Evolutionary conservation across 2,329 filamentous ascomycete genomes (phyloP), one percentile per base, ranked within the genome.

Genomic region (Colletotrichum tabaci): DNA sequence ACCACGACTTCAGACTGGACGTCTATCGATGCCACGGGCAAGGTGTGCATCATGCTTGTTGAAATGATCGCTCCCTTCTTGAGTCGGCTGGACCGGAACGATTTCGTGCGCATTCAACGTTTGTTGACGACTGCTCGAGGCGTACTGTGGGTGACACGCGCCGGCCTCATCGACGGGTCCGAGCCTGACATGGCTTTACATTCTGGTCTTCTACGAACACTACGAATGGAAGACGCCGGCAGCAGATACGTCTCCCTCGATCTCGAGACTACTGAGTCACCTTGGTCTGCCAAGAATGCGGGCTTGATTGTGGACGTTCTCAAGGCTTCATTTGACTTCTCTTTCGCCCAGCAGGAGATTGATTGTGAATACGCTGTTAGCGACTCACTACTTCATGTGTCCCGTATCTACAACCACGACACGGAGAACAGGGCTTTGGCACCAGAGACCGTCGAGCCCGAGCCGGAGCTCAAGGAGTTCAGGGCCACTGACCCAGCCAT

Each of bases 161-260:
- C 40, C 7, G 47, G 55, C 40, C 56, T 67, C 13, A 62, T 44
- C 44, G 10, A 50, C n/a, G 62, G 62, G 1, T 0, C 16, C 2
- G 56, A 67, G 1, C 72, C 70, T 6, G 56, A 66, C 2, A 60
- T 61, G 47, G 55, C 61, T 1, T 18, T 66, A 18, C 67, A 67
- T 21, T 69, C 57, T 16, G 73, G 73, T 9, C 65, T 74, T 40
- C 38, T 74, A 0, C 40, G 73, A n/a, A 74, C 73, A 2, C 57
- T 74, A 3, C 18, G 72, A 6, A 62, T 71, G 50, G 73, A 74
- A 35, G 66, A 73, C 16, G 63, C 58, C 1, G 61, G 57, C 15
- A 62, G 72, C 23, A 57, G 65, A n/a, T 74, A 73, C 18, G 35
- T 74, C 26, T 67, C 62, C n/a, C 67, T 74, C 10, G 67, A 73